phyloP scores from a whole-genome alignment of 2,329 filamentous ascomycete genomes.

The Cryphonectria japonica region DNA sequence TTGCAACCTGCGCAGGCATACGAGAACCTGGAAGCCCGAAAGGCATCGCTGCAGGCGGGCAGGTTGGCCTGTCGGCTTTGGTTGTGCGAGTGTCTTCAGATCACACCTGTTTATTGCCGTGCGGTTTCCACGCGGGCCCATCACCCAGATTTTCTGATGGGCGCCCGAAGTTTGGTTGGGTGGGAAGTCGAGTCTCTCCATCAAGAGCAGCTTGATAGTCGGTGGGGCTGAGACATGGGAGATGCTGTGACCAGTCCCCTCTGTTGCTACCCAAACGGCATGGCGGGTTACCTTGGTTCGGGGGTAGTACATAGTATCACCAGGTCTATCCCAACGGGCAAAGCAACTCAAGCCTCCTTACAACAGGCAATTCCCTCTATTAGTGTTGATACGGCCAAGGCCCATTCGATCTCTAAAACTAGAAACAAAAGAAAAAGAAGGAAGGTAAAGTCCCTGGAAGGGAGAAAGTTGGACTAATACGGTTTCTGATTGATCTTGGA shows the following conservation, averaged over 20 bases:
- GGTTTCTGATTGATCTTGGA: neutral
- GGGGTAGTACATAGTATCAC: neutral
- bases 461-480: neutral
- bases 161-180: neutral
- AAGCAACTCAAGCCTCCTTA: neutral
- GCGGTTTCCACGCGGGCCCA: neutral
- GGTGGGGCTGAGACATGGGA: conserved; percentile 4
- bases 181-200: neutral
- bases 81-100: neutral
- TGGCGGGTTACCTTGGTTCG: neutral
- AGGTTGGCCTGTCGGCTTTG: neutral
- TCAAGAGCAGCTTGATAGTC: neutral
- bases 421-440: neutral
- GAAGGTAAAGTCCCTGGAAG: neutral
- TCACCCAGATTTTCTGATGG: neutral
- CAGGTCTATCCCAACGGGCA: neutral
- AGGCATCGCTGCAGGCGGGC: neutral
- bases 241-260: neutral
- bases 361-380: neutral
- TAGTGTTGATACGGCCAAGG: neutral
- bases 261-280: neutral
- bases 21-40: neutral
- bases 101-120: neutral
- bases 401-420: neutral
- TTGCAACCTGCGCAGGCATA: neutral